Percentiles rank a stretch among this genome's conserved stretches.
Evolutionary conservation across 192 early-diverging fungal genomes (phyloP).

Genomic region (Bifiguratus adelaidae): DNA sequence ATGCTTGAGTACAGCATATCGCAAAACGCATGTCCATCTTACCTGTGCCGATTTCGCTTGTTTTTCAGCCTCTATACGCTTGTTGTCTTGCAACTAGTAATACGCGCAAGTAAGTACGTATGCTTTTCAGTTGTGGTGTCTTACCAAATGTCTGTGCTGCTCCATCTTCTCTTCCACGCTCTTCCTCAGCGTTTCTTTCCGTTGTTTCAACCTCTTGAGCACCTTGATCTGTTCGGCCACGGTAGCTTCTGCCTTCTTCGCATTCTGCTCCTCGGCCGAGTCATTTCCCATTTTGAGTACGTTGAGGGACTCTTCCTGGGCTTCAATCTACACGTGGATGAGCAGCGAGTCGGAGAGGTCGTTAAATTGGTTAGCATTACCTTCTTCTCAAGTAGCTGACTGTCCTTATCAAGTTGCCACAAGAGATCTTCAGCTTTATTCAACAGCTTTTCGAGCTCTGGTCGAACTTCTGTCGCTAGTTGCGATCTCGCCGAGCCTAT

Average conservation of each 20-base stretch:
- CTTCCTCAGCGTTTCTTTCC: neutral
- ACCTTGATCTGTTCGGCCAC: neutral
- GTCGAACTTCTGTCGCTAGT: neutral
- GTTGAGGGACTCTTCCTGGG: conserved; percentile 1
- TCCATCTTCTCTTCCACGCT: neutral
- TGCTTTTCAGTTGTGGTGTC: neutral
- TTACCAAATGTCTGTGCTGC: neutral
- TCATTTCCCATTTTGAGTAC: neutral
- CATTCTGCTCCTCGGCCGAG: neutral
- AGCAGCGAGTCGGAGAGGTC: neutral
- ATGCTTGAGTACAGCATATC: neutral
- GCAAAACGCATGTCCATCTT: neutral
- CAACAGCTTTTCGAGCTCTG: neutral
- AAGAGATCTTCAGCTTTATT: neutral
- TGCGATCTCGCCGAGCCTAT: neutral
- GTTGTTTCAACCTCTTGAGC: conserved; percentile 1
- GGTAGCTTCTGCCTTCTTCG: neutral
- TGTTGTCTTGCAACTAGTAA: neutral
- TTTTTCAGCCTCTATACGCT: neutral
- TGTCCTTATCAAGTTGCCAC: neutral
- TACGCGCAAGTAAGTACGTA: neutral
- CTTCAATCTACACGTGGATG: neutral
- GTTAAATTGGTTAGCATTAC: neutral
- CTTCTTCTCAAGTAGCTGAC: neutral
- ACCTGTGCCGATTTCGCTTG: neutral